Conservation (phyloP, 140 eudicot genomes). For the Oenanthe javanica region DNA sequence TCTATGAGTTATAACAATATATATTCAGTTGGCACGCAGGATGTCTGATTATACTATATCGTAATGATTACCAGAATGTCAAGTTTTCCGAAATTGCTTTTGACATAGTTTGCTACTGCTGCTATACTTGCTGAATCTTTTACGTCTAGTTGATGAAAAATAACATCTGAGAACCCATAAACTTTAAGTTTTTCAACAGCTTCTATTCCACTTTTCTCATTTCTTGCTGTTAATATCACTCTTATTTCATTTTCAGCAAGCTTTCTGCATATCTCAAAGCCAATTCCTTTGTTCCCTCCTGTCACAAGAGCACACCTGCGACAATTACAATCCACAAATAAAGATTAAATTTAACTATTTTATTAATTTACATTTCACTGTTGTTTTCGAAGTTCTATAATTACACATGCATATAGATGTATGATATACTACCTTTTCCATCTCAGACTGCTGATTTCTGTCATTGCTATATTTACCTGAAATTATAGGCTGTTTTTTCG, state of each 20-base stretch:
- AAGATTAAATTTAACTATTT: not conserved
- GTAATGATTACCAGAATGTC: slow-evolving; percentile 43
- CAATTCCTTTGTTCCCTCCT: slow-evolving; percentile 14
- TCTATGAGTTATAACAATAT: not conserved
- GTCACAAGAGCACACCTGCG: slow-evolving; percentile 17
- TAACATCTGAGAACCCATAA: not conserved
- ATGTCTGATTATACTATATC: not conserved
- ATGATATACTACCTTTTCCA: not conserved
- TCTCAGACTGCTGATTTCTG: no score
- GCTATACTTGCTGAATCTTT: slow-evolving; percentile 22
- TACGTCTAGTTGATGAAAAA: slow-evolving; percentile 31
- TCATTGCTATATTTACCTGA: no score
- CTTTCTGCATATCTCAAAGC: no score
- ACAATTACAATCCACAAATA: not conserved
- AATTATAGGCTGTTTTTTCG: not conserved
- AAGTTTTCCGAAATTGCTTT: slow-evolving; percentile 30
- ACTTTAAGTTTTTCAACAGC: slow-evolving; percentile 16
- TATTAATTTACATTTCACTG: not conserved
- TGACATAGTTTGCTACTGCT: slow-evolving; percentile 22
- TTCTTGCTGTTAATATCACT: slow-evolving; percentile 28
- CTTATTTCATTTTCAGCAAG: no score
- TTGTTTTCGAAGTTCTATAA: not conserved
- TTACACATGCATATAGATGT: not conserved
- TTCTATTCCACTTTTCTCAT: slow-evolving; percentile 13
- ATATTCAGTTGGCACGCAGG: not conserved